phyloP scores from a whole-genome alignment of 441 rosid species.

The Brassica hybrid region DNA sequence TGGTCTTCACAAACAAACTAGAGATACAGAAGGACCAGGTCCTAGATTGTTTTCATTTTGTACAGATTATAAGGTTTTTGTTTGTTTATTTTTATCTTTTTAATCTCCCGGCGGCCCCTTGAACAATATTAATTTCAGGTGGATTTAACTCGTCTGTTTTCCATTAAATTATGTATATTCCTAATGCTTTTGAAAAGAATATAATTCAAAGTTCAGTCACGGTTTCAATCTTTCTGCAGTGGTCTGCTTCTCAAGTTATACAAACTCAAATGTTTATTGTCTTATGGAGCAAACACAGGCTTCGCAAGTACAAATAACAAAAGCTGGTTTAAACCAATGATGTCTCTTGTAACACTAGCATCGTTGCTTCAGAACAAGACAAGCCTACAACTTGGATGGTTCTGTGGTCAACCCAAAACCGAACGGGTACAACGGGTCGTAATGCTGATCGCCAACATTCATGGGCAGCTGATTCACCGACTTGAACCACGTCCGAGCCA shows the following conservation, averaged over 20 bases:
- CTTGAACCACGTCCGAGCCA: slow-evolving; percentile 82
- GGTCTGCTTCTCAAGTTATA: too few species aligned
- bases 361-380: slow-evolving; percentile 7
- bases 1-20: slow-evolving; percentile 22
- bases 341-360: background rate
- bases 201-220: too few species aligned
- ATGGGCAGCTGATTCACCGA: slow-evolving; percentile 80
- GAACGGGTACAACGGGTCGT: slow-evolving; percentile 74
- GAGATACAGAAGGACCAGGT: slow-evolving; percentile 15
- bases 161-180: slow-evolving; percentile 7
- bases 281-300: too few species aligned
- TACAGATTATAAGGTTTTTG: slow-evolving; percentile 15
- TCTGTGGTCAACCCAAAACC: slow-evolving; percentile 74
- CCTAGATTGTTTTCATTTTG: slow-evolving; percentile 16
- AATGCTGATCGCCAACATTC: slow-evolving; percentile 76
- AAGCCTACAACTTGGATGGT: slow-evolving; percentile 38
- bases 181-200: too few species aligned
- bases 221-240: too few species aligned
- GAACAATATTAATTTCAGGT: slow-evolving; percentile 5
- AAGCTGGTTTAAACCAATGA: too few species aligned
- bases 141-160: background rate
- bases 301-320: background rate
- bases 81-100: slow-evolving; percentile 11
- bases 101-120: background rate
- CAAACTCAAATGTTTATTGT: too few species aligned